Evolutionary conservation across 805 yeast species (phyloP).

Genomic region (fission yeast (Schizosaccharomyces pombe)): DNA sequence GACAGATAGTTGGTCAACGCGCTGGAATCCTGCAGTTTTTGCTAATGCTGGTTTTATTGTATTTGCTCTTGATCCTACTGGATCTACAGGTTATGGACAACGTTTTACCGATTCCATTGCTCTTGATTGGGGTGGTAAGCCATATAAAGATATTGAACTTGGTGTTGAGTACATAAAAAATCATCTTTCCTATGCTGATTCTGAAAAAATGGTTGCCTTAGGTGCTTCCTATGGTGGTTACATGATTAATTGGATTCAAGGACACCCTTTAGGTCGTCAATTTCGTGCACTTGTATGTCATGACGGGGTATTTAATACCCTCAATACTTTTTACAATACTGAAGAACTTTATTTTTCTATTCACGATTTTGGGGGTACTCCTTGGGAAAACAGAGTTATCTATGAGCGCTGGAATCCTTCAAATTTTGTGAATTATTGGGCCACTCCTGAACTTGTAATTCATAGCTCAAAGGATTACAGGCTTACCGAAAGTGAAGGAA

Average conservation of each 20-base stretch:
- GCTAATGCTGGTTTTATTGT: slow-evolving; percentile 13
- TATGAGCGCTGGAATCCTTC: slow-evolving; percentile 12
- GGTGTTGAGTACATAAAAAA: slow-evolving; percentile 10
- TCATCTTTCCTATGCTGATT: slow-evolving; percentile 9
- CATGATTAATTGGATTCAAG: slow-evolving; percentile 14
- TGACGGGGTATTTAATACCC: slow-evolving; percentile 12
- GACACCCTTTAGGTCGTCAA: slow-evolving; percentile 11
- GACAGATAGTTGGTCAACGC: slow-evolving; percentile 12
- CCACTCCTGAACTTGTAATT: slow-evolving; percentile 12
- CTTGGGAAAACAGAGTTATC: slow-evolving; percentile 9
- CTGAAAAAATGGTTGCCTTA: slow-evolving; percentile 11
- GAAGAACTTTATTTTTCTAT: slow-evolving; percentile 13
- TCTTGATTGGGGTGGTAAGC: slow-evolving; percentile 13
- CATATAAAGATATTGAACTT: slow-evolving; percentile 12
- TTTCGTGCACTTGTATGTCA: slow-evolving; percentile 13
- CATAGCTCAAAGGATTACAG: slow-evolving; percentile 12
- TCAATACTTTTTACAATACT: slow-evolving; percentile 9
- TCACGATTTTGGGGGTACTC: slow-evolving; percentile 12
- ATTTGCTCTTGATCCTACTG: slow-evolving; percentile 13
- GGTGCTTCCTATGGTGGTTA: slow-evolving; percentile 15
- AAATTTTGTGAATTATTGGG: slow-evolving; percentile 11
- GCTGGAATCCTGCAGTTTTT: slow-evolving; percentile 14
- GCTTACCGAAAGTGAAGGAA: slow-evolving; percentile 12
- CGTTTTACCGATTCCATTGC: slow-evolving; percentile 11
- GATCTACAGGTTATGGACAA: slow-evolving; percentile 14